Percentiles rank a stretch among this genome's conserved stretches.
Evolutionary conservation across 2,329 filamentous ascomycete genomes (phyloP).

Genomic region (Aspergillus latus): DNA sequence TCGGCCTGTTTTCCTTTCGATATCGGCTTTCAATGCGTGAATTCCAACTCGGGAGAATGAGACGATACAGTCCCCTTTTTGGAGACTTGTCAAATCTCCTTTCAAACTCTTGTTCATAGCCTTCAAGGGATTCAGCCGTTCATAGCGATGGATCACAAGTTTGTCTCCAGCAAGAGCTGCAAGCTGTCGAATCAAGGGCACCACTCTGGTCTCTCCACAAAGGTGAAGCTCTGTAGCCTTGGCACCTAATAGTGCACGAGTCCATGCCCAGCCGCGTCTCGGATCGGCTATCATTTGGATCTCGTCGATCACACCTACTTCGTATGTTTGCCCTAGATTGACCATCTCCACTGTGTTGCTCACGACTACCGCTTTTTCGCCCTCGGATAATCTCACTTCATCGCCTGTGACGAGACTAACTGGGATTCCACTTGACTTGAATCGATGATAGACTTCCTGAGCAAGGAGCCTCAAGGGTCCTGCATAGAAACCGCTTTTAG

Average conservation of each 20-base stretch:
- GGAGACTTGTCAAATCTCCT: constrained; percentile 64
- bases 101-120: constrained; percentile 64
- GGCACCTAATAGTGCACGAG: constrained; percentile 80
- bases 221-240: constrained; percentile 87
- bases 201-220: constrained; percentile 83
- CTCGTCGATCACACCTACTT: constrained; percentile 95
- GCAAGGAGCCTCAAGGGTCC: constrained; percentile 85
- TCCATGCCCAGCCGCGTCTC: constrained; percentile 91
- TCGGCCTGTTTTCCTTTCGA: constrained; percentile 73
- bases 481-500: constrained; percentile 78
- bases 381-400: constrained; percentile 70
- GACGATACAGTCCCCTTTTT: constrained; percentile 90
- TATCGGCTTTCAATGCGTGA: constrained; percentile 73
- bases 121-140: constrained; percentile 76
- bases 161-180: constrained; percentile 79
- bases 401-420: constrained; percentile 90
- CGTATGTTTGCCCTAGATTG: constrained; percentile 58
- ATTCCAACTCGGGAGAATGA: constrained; percentile 80
- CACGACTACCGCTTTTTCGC: constrained; percentile 58
- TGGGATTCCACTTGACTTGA: constrained; percentile 71
- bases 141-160: constrained; percentile 76
- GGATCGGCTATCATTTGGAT: constrained; percentile 91
- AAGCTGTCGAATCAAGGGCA: constrained; percentile 74
- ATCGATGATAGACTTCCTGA: constrained; percentile 89
- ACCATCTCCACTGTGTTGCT: constrained; percentile 97